Evolutionary conservation across 495 filamentous ascomycete genomes (phyloP), one percentile per base, ranked within the genome.

Genomic region (Lophium mytilinum): DNA sequence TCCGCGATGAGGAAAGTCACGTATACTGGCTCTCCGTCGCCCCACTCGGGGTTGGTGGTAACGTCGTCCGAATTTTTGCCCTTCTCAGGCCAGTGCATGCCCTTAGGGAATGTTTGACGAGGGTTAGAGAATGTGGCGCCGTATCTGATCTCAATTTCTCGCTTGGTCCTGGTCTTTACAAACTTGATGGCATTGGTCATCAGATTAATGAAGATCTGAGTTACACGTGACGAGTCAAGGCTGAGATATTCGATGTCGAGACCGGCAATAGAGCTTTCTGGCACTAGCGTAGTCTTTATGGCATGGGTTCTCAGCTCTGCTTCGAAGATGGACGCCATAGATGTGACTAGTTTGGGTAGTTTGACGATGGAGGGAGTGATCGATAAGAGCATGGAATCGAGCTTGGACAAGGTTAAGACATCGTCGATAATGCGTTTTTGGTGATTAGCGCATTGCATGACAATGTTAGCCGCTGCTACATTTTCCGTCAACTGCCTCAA

Each of bases 81-180:
- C 7, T 65, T 56, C 5, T 63, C 55, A 49, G 72, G 69, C 53
- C 66, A 72, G 35, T 64, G 56, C 12, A 70, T 69, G 4, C 60
- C 56, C 67, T 64, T 9, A 72, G 73, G 15, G 67, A 69, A 7
- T 70, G 72, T 43, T 66, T 72, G 73, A 8, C 71, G 70, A 3
- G 82, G 81, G 9, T 73, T 68, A 19, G 79, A 69, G 11, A 45
- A 12, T 7, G 56, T 58, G 14, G 67, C 70, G 19, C 59, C 65
- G 15, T 65, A 51, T 4, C 36, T 30, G 47, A 71, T 56, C 1
- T 48, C 52, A n/a, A 69, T 61, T 0, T 73, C 76, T 1, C 36
- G 55, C 54, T 52, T 58, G 8, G 43, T 10, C 7, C 37, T 56
- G 14, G 36, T 42, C 36, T 58, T 49, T 0, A 66, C 66, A 52